Percentiles rank a stretch among this genome's conserved stretches.
Conservation (phyloP, 1,139 yeast species). For the Pneumocystis oryctolagi region DNA sequence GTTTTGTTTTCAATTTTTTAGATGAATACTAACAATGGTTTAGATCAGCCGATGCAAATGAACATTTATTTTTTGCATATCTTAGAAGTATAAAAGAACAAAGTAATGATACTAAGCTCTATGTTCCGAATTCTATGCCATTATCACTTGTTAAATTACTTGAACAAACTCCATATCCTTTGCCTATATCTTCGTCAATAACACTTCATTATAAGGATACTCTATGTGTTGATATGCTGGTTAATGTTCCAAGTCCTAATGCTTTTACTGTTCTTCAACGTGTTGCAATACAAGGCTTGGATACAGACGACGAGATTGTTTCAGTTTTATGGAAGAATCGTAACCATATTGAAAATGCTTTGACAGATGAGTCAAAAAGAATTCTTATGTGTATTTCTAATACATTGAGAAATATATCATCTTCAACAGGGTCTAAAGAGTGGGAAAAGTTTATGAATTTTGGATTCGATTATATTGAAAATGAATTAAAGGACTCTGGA, state of each 20-base stretch:
- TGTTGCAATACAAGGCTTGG: neutral
- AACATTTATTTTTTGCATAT: conserved; percentile 64
- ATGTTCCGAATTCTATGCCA: neutral
- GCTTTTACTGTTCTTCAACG: conserved; percentile 1
- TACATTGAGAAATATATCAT: neutral
- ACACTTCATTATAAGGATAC: conserved; percentile 7
- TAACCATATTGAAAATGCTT: neutral
- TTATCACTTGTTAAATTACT: neutral
- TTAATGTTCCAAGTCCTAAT: conserved; percentile 10
- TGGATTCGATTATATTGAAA: conserved; percentile 1
- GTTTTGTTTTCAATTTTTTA: neutral
- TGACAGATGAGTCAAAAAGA: neutral
- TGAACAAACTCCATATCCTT: neutral
- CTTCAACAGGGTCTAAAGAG: neutral
- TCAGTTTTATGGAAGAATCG: neutral
- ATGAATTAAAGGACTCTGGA: neutral
- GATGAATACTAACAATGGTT: conserved; percentile 18
- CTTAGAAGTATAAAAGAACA: conserved; percentile 67
- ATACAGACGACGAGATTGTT: conserved; percentile 1
- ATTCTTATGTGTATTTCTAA: conserved; percentile 1
- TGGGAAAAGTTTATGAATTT: neutral
- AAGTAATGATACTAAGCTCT: conserved; percentile 21
- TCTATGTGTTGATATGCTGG: conserved; percentile 17
- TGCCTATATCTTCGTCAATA: neutral
- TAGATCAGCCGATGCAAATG: conserved; percentile 71